phyloP scores from a whole-genome alignment of 73 alveolate species.

The Symbiodinium pilosum region DNA sequence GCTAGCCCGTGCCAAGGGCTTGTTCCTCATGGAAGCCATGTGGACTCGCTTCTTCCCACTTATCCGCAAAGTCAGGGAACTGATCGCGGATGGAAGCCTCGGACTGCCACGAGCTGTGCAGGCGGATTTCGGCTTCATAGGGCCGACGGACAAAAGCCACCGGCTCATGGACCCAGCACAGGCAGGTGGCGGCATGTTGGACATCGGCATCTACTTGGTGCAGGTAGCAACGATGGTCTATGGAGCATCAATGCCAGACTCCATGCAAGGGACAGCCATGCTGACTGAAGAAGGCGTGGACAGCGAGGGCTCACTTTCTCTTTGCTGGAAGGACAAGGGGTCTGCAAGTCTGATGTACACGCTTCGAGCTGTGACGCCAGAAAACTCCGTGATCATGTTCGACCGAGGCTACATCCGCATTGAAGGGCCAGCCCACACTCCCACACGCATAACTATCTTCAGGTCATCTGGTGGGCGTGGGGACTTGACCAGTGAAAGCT shows the following conservation, averaged over 20 bases:
- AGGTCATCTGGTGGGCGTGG: conserved; percentile 24
- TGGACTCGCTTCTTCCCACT: conserved; percentile 89
- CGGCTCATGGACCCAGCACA: conserved; percentile 11
- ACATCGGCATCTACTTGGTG: conserved; percentile 47
- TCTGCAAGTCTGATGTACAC: conserved; percentile 56
- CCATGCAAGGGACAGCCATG: conserved; percentile 19
- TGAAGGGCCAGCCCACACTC: conserved; percentile 55
- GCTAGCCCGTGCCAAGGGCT: conserved; percentile 47
- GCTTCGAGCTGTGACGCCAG: conserved; percentile 62
- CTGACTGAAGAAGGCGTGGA: conserved; percentile 30
- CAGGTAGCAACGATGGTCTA: conserved; percentile 53
- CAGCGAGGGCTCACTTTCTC: conserved; percentile 18
- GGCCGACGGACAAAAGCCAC: background rate
- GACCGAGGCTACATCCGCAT: conserved; percentile 21
- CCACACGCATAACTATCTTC: conserved; percentile 22
- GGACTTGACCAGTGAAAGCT: background rate
- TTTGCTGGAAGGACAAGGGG: conserved; percentile 37
- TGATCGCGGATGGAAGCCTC: background rate
- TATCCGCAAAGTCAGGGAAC: conserved; percentile 20
- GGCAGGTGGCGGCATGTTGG: conserved; percentile 22
- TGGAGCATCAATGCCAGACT: background rate
- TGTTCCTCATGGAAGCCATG: conserved; percentile 80
- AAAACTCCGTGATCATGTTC: conserved; percentile 17
- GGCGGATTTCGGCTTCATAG: conserved; percentile 52
- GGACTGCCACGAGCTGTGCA: background rate